A percentile compares a stretch with the other conserved stretches of the same genome.
phyloP scores from a whole-genome alignment of 371 early-diverging fungal species.

The Mucor sp. region DNA sequence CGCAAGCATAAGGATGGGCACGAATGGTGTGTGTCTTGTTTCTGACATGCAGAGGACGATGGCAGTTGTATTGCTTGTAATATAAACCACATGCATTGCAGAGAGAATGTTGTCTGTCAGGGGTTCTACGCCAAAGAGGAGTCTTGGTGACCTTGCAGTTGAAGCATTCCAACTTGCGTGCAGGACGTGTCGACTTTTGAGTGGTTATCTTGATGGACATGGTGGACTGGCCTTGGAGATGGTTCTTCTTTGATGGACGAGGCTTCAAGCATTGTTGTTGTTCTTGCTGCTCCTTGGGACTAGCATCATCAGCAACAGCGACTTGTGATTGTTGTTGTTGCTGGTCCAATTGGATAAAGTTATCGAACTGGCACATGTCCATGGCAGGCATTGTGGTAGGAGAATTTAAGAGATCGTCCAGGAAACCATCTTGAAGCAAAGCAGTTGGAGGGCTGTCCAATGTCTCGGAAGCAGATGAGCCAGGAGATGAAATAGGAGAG shows the following conservation, averaged over 20 bases:
- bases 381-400: conserved; percentile 11
- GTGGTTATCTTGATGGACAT: conserved; percentile 28
- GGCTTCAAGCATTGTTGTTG: conserved; percentile 13
- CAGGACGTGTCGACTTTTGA: conserved; percentile 31
- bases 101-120: conserved; percentile 72
- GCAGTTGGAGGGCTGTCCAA: conserved; percentile 26
- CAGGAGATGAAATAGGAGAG: conserved; percentile 26
- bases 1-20: conserved; percentile 26
- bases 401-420: conserved; percentile 23
- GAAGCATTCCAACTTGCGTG: conserved; percentile 73
- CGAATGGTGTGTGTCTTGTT: conserved; percentile 48
- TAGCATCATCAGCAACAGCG: not conserved
- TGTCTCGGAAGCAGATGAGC: conserved; percentile 24
- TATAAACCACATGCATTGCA: conserved; percentile 88
- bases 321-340: conserved; percentile 6
- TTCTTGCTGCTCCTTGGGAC: not conserved
- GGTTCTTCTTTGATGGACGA: conserved; percentile 21
- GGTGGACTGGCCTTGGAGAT: conserved; percentile 25
- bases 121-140: conserved; percentile 84
- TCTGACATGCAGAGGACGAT: conserved; percentile 69
- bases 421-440: conserved; percentile 25
- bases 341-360: conserved; percentile 26
- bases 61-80: conserved; percentile 72
- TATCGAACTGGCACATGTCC: conserved; percentile 26
- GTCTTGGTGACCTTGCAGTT: conserved; percentile 82